A percentile compares a stretch with the other conserved stretches of the same genome.
Evolutionary conservation across 1,139 yeast genomes (phyloP).

Genomic region (Suzukiozyma palmioleophila): DNA sequence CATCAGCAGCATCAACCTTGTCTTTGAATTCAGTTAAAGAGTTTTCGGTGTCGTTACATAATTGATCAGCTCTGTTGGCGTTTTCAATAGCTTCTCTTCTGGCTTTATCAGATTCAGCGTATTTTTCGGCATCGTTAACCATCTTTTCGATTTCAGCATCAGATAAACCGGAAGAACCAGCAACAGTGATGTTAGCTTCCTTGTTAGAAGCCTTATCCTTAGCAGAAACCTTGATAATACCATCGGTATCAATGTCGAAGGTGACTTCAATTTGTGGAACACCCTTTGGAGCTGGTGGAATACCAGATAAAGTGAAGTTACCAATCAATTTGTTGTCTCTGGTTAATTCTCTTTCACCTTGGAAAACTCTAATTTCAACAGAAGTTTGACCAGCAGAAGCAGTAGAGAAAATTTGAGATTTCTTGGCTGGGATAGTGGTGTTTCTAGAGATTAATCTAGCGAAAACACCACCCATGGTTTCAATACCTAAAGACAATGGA

Average conservation of each 20-base stretch:
- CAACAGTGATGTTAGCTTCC: constrained; percentile 98
- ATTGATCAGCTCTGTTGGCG: constrained; percentile 96
- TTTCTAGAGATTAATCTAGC: constrained; percentile 96
- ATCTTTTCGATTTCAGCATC: constrained; percentile 96
- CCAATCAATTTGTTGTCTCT: constrained; percentile 98
- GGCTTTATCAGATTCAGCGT: constrained; percentile 94
- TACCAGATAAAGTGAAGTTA: constrained; percentile 93
- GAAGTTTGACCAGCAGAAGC: constrained; percentile 99
- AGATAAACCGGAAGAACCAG: constrained; percentile 96
- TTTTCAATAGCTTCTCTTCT: constrained; percentile 90
- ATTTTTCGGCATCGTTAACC: constrained; percentile 98
- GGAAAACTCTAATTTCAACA: constrained; percentile 98
- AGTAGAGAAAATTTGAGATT: constrained; percentile 95
- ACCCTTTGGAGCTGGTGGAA: constrained; percentile 99
- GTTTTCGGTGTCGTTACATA: constrained; percentile 93
- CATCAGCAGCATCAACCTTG: constrained; percentile 82
- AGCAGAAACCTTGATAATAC: constrained; percentile 97
- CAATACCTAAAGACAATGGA: constrained; percentile 97
- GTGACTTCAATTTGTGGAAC: constrained; percentile 99
- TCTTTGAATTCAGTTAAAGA: constrained; percentile 93
- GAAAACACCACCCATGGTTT: constrained; percentile 98
- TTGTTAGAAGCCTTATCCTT: constrained; percentile 97
- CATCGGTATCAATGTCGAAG: constrained; percentile 97
- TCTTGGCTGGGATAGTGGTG: constrained; percentile 96
- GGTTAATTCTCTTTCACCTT: constrained; percentile 99